These are phyloP conservation scores for Phyllosticta citrichinensis DNA, from an alignment of 2,329 filamentous ascomycete genomes.

Conservation along the genomic window DNA sequence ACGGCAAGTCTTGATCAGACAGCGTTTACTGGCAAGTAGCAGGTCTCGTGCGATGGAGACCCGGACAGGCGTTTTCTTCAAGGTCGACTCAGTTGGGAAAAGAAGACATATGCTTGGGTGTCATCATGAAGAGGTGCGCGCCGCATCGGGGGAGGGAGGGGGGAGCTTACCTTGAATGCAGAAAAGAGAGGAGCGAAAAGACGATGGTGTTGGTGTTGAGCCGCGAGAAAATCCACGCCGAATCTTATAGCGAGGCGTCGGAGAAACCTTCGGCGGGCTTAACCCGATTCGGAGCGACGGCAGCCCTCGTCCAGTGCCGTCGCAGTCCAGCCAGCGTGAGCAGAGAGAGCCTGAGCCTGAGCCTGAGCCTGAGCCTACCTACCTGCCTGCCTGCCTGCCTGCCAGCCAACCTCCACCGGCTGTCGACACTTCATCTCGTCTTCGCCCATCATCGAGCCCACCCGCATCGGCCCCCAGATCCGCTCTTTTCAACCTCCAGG, in stretches of 20 bases:
- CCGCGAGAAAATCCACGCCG: neutral
- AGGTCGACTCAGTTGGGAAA: slow-evolving; percentile 74
- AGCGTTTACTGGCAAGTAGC: slow-evolving; percentile 78
- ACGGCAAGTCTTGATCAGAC: slow-evolving; percentile 46
- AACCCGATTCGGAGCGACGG: slow-evolving; percentile 3
- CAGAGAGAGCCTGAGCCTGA: no score
- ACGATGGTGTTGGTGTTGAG: neutral
- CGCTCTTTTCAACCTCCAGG: slow-evolving; percentile 2
- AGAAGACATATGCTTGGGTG: slow-evolving; percentile 58
- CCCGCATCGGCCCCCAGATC: slow-evolving; percentile 6
- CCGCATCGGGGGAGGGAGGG: neutral
- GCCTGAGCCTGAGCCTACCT: no score
- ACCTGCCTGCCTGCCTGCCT: no score
- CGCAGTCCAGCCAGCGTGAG: no score
- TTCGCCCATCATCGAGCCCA: slow-evolving; percentile 7
- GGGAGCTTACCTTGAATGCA: neutral
- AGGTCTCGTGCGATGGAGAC: slow-evolving; percentile 48
- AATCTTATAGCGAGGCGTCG: slow-evolving; percentile 6
- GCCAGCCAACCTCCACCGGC: neutral
- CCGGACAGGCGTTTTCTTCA: slow-evolving; percentile 63
- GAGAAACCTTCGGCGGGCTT: slow-evolving; percentile 9
- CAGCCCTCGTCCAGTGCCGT: neutral
- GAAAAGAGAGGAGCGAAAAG: neutral
- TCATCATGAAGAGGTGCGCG: slow-evolving; percentile 49
- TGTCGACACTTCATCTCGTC: slow-evolving; percentile 10